Base-by-base conservation (phyloP, 2,329 filamentous ascomycete genomes). In the Lojkania enalia region DNA sequence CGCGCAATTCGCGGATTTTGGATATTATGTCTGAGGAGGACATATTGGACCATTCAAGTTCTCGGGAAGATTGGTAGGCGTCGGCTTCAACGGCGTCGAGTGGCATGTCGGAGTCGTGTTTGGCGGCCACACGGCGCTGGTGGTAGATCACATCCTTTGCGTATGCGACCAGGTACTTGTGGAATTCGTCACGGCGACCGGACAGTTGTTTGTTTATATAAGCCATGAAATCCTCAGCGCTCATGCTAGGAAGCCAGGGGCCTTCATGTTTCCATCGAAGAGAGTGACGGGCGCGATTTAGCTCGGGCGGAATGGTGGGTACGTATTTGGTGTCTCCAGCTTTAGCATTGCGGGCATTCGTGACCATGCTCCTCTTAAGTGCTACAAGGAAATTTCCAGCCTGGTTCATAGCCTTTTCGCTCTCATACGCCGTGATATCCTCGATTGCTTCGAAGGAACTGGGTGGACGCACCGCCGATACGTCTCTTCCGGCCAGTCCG, bases 241-340 rank as follows among this genome's bases (percentile, higher is more conserved):
- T 75, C 71, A 82, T 77, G 12, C 77, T 76, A 12, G 77, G 74
- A 20, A 84, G 64, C 74, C 76, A 83, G n/a, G 81, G 81, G 0
- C 81, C 81, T 21, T 75, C 70, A 54, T 77, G 79, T 60, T 81
- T 80, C 75, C 80, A 84, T 60, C 80, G 71, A n/a, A n/a, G n/a
- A n/a, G n/a, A n/a, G n/a, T n/a, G n/a, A 30, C 47, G 57, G 27
- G 42, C 58, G 46, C 15, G 53, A 51, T 11, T 33, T 9, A 7
- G n/a, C n/a, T 27, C 23, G 7, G 7, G 7, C 9, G 15, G 16
- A 11, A 20, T 19, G 39, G 58, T 57, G 14, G 55, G 57, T 7
- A 46, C 47, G 19, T 61, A 63, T 44, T 25, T 61, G 20, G 3
- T 14, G 19, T 31, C 13, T 14, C 7, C 21, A 7, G 18, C 11